Percentiles rank a stretch among this genome's conserved stretches.
Conservation (phyloP, 345 rosid species). For the Arabidopsis suecica region DNA sequence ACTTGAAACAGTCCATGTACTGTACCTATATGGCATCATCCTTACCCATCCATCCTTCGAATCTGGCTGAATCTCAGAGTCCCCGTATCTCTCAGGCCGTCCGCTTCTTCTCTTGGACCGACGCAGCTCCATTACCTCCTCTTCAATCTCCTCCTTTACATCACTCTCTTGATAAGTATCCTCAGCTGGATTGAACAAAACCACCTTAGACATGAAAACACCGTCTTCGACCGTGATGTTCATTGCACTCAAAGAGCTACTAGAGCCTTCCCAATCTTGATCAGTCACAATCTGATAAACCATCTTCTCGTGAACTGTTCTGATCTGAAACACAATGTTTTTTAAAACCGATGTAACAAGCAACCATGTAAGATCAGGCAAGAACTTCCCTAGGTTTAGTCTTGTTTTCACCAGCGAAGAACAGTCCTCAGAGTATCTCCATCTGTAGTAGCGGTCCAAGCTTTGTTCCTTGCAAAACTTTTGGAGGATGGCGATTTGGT, state of each 20-base stretch:
- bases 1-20: slow-evolving; percentile 40
- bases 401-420: slow-evolving; percentile 54
- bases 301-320: slow-evolving; percentile 62
- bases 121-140: slow-evolving; percentile 59
- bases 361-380: slow-evolving; percentile 69
- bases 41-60: slow-evolving; percentile 55
- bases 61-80: slow-evolving; percentile 49
- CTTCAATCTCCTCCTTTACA: slow-evolving; percentile 40
- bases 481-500: slow-evolving; percentile 70
- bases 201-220: slow-evolving; percentile 47
- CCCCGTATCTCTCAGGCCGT: slow-evolving; percentile 69
- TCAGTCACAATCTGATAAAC: slow-evolving; percentile 62
- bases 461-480: slow-evolving; percentile 54
- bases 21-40: slow-evolving; percentile 51
- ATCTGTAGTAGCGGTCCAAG: slow-evolving; percentile 59
- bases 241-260: slow-evolving; percentile 49
- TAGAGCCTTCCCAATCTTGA: slow-evolving; percentile 37
- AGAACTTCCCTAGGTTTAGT: slow-evolving; percentile 67
- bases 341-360: slow-evolving; percentile 70
- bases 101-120: slow-evolving; percentile 73
- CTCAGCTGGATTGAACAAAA: slow-evolving; percentile 47
- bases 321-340: slow-evolving; percentile 56
- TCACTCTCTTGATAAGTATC: slow-evolving; percentile 37
- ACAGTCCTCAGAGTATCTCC: slow-evolving; percentile 74
- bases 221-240: slow-evolving; percentile 61